Conservation (phyloP, 2,329 filamentous ascomycete genomes). For the Teratosphaeria gauchensis region DNA sequence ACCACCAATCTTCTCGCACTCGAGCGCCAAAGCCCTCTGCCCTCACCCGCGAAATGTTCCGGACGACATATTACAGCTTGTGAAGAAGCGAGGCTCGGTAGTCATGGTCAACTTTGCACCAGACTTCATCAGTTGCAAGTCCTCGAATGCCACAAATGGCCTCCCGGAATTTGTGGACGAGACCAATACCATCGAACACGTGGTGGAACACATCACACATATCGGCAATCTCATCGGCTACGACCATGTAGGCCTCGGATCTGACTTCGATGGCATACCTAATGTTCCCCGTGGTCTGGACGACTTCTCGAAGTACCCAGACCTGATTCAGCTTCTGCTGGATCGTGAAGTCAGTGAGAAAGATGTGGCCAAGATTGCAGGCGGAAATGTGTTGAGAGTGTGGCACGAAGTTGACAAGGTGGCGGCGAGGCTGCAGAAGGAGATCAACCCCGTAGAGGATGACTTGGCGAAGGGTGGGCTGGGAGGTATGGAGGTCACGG, state of each 20-base stretch:
- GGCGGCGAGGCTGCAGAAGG: conserved; percentile 53
- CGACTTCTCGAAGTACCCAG: conserved; percentile 75
- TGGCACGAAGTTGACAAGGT: conserved; percentile 72
- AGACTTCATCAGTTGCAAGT: conserved; percentile 67
- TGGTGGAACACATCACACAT: conserved; percentile 70
- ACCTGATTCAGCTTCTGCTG: conserved; percentile 66
- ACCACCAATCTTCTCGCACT: conserved; percentile 83
- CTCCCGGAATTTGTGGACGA: conserved; percentile 57
- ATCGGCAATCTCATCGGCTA: conserved; percentile 78
- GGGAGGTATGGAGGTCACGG: neutral
- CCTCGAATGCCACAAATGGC: conserved; percentile 44
- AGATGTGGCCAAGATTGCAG: conserved; percentile 66
- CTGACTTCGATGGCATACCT: conserved; percentile 75
- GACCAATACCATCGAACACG: conserved; percentile 65
- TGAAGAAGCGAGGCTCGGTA: conserved; percentile 62
- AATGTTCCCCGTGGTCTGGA: conserved; percentile 63
- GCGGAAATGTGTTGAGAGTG: conserved; percentile 72
- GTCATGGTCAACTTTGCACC: conserved; percentile 90
- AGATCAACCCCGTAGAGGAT: conserved; percentile 36
- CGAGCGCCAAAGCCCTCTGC: conserved; percentile 68
- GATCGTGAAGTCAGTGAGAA: conserved; percentile 61
- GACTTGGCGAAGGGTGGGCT: conserved; percentile 17
- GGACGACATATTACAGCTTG: conserved; percentile 68
- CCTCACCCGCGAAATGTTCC: conserved; percentile 86
- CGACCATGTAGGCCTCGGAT: conserved; percentile 78